Percentiles rank a stretch among this genome's conserved stretches.
These are phyloP conservation scores for Henckelia pumila DNA, from an alignment of 257 asterid genomes.

Conservation along the genomic window DNA sequence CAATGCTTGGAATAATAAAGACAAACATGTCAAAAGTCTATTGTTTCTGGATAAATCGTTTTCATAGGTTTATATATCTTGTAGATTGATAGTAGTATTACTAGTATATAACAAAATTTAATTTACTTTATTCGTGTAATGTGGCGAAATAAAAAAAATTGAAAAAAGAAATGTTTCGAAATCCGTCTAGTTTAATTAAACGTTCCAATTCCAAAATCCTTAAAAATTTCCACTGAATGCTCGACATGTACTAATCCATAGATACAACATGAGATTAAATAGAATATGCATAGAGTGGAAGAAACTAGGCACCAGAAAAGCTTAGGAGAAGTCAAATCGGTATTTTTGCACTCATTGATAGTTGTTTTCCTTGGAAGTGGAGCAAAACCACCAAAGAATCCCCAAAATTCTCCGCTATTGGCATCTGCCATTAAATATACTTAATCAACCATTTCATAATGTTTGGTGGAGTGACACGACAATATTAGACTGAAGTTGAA, in stretches of 20 bases:
- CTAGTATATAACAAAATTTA: neutral
- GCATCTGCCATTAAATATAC: slow-evolving; percentile 85
- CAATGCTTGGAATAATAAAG: slow-evolving; percentile 40
- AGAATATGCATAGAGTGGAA: slow-evolving; percentile 13
- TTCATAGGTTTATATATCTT: slow-evolving; percentile 21
- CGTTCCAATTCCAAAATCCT: neutral
- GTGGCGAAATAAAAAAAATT: neutral
- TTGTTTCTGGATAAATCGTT: slow-evolving; percentile 13
- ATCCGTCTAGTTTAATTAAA: no score
- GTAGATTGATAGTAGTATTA: slow-evolving; percentile 1
- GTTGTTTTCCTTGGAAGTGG: slow-evolving; percentile 71
- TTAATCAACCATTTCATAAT: no score
- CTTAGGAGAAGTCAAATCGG: slow-evolving; percentile 31
- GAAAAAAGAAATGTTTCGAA: neutral
- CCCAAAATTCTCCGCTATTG: slow-evolving; percentile 88
- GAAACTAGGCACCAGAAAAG: slow-evolving; percentile 58
- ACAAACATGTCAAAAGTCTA: slow-evolving; percentile 18
- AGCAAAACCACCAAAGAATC: slow-evolving; percentile 89
- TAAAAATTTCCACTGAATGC: neutral
- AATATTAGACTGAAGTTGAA: no score
- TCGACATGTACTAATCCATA: neutral
- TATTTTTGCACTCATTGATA: slow-evolving; percentile 24
- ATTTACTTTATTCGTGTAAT: neutral
- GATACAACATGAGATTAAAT: slow-evolving; percentile 25
- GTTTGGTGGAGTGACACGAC: no score